A percentile compares a stretch with the other conserved stretches of the same genome.
Conservation (phyloP, 192 early-diverging fungal genomes). For the Obelidium mucronatum region DNA sequence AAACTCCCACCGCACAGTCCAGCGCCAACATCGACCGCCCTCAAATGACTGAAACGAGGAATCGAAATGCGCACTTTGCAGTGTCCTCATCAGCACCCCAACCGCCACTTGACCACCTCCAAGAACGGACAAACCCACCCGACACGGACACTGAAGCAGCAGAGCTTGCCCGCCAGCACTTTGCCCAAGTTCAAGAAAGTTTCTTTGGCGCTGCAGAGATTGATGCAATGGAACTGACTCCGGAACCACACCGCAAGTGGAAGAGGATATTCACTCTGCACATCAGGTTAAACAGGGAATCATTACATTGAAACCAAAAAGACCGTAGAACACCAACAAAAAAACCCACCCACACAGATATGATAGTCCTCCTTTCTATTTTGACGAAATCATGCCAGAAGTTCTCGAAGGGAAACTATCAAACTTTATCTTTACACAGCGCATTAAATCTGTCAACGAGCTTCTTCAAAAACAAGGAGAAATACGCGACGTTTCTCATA, state of each 20-base stretch:
- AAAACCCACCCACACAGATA: neutral
- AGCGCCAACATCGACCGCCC: no score
- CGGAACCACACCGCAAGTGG: constrained; percentile 15
- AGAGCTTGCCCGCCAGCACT: no score
- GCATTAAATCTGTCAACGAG: constrained; percentile 16
- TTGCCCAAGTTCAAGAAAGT: no score
- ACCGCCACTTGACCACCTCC: no score
- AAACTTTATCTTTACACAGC: constrained; percentile 21
- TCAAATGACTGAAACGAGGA: no score
- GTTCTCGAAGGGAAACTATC: constrained; percentile 21
- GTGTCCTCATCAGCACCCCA: no score
- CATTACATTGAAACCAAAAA: neutral
- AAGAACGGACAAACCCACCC: no score
- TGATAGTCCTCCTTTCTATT: neutral
- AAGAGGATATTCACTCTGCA: constrained; percentile 18
- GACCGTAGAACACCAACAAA: neutral
- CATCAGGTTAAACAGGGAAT: no score
- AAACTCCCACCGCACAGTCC: no score
- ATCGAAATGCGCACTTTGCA: no score
- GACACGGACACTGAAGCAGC: no score
- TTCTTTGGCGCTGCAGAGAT: no score
- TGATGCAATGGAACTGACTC: neutral
- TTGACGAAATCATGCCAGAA: constrained; percentile 31
- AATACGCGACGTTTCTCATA: constrained; percentile 15
- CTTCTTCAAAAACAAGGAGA: neutral